Conservation (phyloP, 139 green algal genomes). For the Chlamydomonas sp. region DNA sequence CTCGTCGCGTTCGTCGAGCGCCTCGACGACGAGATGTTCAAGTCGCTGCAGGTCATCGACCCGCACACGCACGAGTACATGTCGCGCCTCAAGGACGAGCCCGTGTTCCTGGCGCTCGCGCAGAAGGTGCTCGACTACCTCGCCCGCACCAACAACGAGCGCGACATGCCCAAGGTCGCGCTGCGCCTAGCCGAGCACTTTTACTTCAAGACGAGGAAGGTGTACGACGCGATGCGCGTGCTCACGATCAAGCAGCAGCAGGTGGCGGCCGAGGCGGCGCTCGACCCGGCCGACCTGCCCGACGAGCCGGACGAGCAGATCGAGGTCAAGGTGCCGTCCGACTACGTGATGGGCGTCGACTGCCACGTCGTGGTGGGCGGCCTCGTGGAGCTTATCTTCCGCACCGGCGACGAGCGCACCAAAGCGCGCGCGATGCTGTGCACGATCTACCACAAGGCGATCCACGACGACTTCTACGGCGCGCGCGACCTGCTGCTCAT, state of each 20-base stretch:
- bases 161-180: conserved; percentile 35
- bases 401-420: conserved; percentile 87
- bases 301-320: conserved; percentile 47
- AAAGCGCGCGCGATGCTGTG: conserved; percentile 96
- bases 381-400: conserved; percentile 74
- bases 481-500: conserved; percentile 94
- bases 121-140: conserved; percentile 65
- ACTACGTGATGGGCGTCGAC: conserved; percentile 66
- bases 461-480: conserved; percentile 86
- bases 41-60: conserved; percentile 87
- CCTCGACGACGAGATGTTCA: conserved; percentile 98
- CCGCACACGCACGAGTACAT: conserved; percentile 97
- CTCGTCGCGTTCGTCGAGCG: conserved; percentile 89
- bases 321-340: conserved; percentile 47
- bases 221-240: conserved; percentile 81
- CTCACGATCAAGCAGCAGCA: conserved; percentile 58
- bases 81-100: conserved; percentile 87
- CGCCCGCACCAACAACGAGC: conserved; percentile 24
- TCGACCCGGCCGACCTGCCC: conserved; percentile 18
- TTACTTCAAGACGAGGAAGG: conserved; percentile 86
- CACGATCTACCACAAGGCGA: conserved; percentile 86
- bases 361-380: conserved; percentile 45
- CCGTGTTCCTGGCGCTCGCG: conserved; percentile 80
- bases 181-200: conserved; percentile 86
- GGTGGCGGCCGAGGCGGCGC: conserved; percentile 18